A percentile compares a stretch with the other conserved stretches of the same genome.
These are phyloP conservation scores for Tetrahymena elliotti DNA, from an alignment of 73 alveolate species.

Conservation along the genomic window DNA sequence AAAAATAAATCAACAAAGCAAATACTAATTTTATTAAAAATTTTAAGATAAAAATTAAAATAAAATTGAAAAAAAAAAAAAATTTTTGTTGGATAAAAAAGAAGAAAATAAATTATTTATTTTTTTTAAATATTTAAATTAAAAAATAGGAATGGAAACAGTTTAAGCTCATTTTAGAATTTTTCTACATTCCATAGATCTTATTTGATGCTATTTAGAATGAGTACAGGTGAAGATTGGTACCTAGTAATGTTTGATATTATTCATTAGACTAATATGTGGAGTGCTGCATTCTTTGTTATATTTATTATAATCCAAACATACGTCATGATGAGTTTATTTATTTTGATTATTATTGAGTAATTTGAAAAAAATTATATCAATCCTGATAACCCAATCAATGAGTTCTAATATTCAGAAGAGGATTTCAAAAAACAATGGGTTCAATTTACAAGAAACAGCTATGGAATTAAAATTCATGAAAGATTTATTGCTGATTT, in stretches of 20 bases:
- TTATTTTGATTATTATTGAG: not conserved
- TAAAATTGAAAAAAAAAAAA: too few species aligned
- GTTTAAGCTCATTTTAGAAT: slow-evolving; percentile 56
- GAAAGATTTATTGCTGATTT: not conserved
- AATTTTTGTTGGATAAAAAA: too few species aligned
- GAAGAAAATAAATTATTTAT: too few species aligned
- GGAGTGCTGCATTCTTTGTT: slow-evolving; percentile 2
- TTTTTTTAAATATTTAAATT: not conserved
- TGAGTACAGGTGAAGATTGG: slow-evolving; percentile 98
- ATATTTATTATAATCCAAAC: slow-evolving; percentile 6
- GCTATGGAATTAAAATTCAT: not conserved
- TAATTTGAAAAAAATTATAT: not conserved
- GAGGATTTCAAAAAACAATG: not conserved
- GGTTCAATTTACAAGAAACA: not conserved
- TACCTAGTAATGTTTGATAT: slow-evolving; percentile 60
- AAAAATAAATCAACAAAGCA: too few species aligned
- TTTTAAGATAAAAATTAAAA: too few species aligned
- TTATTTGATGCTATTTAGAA: slow-evolving; percentile 67
- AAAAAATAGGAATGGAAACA: slow-evolving; percentile 33
- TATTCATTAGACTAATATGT: slow-evolving; percentile 4
- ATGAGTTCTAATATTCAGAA: not conserved
- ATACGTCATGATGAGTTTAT: slow-evolving; percentile 11
- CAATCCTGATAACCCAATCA: not conserved
- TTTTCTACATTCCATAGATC: slow-evolving; percentile 75
- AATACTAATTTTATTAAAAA: not conserved